Base-by-base conservation (phyloP, 257 asterid species). In the Catharanthus roseus region DNA sequence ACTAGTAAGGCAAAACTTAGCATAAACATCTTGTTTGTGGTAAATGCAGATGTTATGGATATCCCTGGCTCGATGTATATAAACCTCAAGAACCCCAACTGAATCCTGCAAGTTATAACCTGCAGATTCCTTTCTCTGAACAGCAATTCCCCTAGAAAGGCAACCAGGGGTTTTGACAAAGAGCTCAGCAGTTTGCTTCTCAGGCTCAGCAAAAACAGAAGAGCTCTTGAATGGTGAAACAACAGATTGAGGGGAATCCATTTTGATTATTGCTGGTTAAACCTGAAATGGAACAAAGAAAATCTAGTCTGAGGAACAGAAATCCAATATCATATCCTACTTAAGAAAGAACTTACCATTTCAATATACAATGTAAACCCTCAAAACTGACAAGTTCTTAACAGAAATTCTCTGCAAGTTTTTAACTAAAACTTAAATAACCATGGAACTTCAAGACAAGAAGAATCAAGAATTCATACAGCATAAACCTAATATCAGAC, bases 1-100 rank as follows among this genome's bases (percentile, higher is more conserved):
- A 70, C 90, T 82, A 3, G 97, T 95, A 53, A 91, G 84, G 65
- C 95, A 95, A 31, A 91, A 75, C 71, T 91, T 93, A 38, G 99
- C 99, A 72, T 89, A 93, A 29, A 91, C 99, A 69, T 93, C 99
- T 71, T 93, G 99, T 34, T 95, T 89, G 65, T 89, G 97, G 82
- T 95, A 95, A 77, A 95, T 95, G 84, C 97, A 95, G 57, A 95
- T 89, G 92, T 95, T 91, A 73, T 87, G 96, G 80, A 95, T 91
- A 76, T 91, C 96, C 60, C 96, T 82, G 12, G 99, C 97, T 72
- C 89, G 96, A 84, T 91, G 93, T 21, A 95, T 81, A 79, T 82
- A 84, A 57, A 95, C 96, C 72, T 93, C 92, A 60, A 93, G 50
- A 69, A 86, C 92, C n/a, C 96, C 96, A 47, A 86, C 68, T 53